phyloP scores from a whole-genome alignment of 441 rosid genomes.

The Adansonia rubrostipa region DNA sequence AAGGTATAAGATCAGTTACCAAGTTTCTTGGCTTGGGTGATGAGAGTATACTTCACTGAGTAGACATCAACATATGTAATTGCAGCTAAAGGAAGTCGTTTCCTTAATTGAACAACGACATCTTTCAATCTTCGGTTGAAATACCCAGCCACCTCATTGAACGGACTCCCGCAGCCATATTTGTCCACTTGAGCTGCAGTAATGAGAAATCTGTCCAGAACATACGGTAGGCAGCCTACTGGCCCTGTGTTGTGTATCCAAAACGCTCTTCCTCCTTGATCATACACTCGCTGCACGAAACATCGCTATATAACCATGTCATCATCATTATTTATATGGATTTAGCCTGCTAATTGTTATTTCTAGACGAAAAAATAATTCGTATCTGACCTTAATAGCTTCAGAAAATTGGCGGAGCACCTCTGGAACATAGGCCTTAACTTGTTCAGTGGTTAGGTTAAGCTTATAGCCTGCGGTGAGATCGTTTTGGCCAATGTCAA shows the following conservation, averaged over 20 bases:
- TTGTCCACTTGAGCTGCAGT: conserved; percentile 46
- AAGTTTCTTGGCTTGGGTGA: conserved; percentile 48
- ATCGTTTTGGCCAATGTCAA: conserved; percentile 86
- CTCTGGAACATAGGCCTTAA: conserved; percentile 67
- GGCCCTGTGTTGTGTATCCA: conserved; percentile 88
- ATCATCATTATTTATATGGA: neutral
- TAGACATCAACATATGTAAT: conserved; percentile 55
- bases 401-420: conserved; percentile 43
- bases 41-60: conserved; percentile 51
- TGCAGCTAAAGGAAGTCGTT: conserved; percentile 43
- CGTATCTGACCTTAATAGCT: conserved; percentile 52
- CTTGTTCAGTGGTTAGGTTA: conserved; percentile 60
- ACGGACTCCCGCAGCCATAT: conserved; percentile 61
- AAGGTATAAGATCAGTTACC: conserved; percentile 36
- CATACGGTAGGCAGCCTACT: conserved; percentile 65
- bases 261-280: conserved; percentile 61
- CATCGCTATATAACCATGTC: neutral
- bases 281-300: conserved; percentile 46
- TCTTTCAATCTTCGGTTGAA: conserved; percentile 43
- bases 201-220: conserved; percentile 49
- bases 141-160: conserved; percentile 57
- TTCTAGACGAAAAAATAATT: neutral
- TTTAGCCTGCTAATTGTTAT: neutral
- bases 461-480: conserved; percentile 62
- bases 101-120: conserved; percentile 41